Base-by-base conservation (phyloP, 2,329 filamentous ascomycete genomes). In the Paecilomyces sp. region DNA sequence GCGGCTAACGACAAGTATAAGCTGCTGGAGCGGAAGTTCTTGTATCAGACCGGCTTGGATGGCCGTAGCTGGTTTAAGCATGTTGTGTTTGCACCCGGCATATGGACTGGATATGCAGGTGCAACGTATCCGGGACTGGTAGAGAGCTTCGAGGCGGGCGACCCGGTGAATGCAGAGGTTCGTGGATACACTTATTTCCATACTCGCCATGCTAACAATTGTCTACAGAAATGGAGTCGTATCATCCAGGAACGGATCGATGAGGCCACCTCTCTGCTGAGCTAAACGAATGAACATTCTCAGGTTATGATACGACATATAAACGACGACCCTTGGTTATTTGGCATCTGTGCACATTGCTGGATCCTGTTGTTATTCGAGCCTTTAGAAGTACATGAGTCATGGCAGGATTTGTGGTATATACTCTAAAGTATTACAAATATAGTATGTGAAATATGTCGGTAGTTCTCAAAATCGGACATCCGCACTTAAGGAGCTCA, bases 51-150 rank as follows among this genome's bases (percentile, higher is more conserved):
- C 2, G 93, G 93, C 0, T 76, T 97, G 22, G 92, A 96, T 71
- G 85, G 86, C 1, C 80, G 93, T 61, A 79, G 80, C 25, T 97
- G 92, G 92, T 97, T 93, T 79, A 97, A 97, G 78, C 93, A 97
- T 69, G 88, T 96, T 2, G 89, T 97, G 1, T 97, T 95, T 75
- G 92, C 92, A 1, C 92, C 92, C 0, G 92, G 92, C 0, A 73
- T 93, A 55, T 96, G 92, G 91, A 96, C 91, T 0, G 92, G 92
- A 0, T 97, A 97, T 74, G 80, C 91, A 0, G 92, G 92, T 2
- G 85, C 83, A 3, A 86, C 85, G 8, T 88, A 84, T 66, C 85
- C 86, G 1, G 84, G 85, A 1, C 72, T 88, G n/a, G 82, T 86
- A 4, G 85, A 88, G 70, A 83, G 80, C 57, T 76, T 88, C 54